Conservation (phyloP, 1,284 basidiomycete genomes). For the Trametes versicolor region DNA sequence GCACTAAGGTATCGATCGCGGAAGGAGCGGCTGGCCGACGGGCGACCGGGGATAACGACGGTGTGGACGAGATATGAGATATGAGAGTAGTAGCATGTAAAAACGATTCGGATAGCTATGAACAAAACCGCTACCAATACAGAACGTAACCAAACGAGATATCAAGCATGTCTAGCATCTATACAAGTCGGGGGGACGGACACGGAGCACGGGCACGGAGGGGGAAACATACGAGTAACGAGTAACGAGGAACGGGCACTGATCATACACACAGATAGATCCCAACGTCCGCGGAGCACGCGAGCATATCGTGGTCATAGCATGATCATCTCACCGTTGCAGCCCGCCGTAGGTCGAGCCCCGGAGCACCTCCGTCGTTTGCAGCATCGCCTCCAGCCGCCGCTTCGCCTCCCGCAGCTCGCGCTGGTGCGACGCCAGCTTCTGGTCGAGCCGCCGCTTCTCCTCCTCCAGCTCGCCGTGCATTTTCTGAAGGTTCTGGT, state of each 20-base stretch:
- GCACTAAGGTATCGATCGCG: not conserved
- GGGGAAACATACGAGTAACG: not conserved
- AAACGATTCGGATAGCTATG: constrained; percentile 9
- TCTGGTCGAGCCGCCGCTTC: constrained; percentile 26
- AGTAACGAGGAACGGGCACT: too few relatives aligned
- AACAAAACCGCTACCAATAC: constrained; percentile 23
- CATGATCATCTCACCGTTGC: constrained; percentile 10
- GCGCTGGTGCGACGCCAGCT: constrained; percentile 28
- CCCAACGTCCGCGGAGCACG: not conserved
- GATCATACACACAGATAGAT: constrained; percentile 6
- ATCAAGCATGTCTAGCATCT: not conserved
- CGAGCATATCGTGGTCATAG: not conserved
- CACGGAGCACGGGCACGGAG: not conserved
- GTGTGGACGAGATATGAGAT: not conserved
- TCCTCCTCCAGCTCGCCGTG: constrained; percentile 29
- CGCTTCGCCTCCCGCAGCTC: constrained; percentile 29
- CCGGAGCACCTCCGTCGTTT: constrained; percentile 23
- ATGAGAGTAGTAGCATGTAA: not conserved
- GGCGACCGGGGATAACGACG: not conserved
- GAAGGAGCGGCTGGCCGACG: constrained; percentile 6
- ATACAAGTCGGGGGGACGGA: not conserved
- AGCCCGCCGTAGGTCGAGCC: constrained; percentile 17
- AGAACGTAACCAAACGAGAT: constrained; percentile 1
- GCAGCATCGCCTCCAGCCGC: constrained; percentile 30
- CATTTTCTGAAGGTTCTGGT: constrained; percentile 30